Conservation (phyloP, 495 filamentous ascomycete genomes). For the Bacidia rubella region DNA sequence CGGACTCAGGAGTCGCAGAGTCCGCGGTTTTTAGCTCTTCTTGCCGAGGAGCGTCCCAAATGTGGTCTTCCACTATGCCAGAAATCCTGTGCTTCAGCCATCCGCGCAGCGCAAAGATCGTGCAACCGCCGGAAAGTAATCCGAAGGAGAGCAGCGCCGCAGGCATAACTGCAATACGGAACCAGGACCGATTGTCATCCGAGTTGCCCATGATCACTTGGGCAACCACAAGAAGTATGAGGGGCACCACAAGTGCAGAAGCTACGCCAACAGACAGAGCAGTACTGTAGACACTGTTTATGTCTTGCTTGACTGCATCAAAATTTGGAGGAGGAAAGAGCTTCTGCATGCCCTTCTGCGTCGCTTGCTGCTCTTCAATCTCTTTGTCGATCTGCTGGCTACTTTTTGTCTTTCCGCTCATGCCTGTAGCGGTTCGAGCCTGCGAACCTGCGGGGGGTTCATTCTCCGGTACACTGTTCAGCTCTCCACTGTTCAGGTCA, state of each 20-base stretch:
- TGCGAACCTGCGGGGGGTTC: conserved; percentile 30
- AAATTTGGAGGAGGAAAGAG: conserved; percentile 53
- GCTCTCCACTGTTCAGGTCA: conserved; percentile 46
- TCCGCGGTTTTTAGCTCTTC: conserved; percentile 30
- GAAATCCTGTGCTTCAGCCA: conserved; percentile 41
- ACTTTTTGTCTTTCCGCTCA: conserved; percentile 32
- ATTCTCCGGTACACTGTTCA: conserved; percentile 42
- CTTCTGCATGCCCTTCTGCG: conserved; percentile 36
- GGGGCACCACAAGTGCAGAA: conserved; percentile 19
- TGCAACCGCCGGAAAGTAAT: conserved; percentile 18
- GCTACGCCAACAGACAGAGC: conserved; percentile 32
- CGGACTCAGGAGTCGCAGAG: conserved; percentile 41
- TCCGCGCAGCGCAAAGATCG: conserved; percentile 32
- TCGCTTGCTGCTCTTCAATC: conserved; percentile 31
- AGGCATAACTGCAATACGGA: conserved; percentile 13
- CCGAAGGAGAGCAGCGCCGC: conserved; percentile 20
- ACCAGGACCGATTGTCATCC: conserved; percentile 4
- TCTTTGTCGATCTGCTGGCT: conserved; percentile 33
- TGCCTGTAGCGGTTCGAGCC: conserved; percentile 31
- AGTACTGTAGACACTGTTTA: conserved; percentile 32
- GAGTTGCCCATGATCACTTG: not conserved
- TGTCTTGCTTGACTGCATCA: conserved; percentile 31
- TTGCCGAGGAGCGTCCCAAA: conserved; percentile 44
- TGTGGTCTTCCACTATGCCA: conserved; percentile 44
- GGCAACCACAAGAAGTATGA: conserved; percentile 16